These are phyloP conservation scores for Carex kokanica DNA, from an alignment of 176 grass and related monocot species.

Conservation along the genomic window DNA sequence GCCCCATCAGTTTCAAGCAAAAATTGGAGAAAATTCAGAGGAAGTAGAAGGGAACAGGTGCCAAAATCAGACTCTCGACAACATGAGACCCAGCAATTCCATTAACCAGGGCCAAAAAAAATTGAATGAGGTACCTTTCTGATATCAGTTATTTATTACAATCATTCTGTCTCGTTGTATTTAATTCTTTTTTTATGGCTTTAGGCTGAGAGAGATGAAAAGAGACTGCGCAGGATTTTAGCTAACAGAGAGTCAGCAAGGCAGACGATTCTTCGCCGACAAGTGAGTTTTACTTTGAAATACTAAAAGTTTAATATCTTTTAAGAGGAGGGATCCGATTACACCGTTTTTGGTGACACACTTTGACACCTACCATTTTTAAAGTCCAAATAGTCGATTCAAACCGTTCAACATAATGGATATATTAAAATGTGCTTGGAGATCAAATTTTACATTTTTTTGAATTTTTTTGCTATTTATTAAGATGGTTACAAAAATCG, in stretches of 20 bases:
- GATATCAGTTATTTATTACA: not conserved
- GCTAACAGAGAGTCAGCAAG: conserved; percentile 75
- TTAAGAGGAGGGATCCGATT: too few species aligned
- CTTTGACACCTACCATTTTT: too few species aligned
- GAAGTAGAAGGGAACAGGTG: not conserved
- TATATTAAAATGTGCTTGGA: too few species aligned
- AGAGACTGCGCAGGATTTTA: conserved; percentile 60
- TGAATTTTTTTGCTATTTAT: too few species aligned
- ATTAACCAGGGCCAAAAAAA: not conserved
- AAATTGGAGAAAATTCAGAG: not conserved
- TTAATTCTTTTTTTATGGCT: not conserved
- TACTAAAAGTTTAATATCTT: not conserved
- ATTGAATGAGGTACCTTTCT: not conserved
- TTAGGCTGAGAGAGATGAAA: conserved; percentile 66
- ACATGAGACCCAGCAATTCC: not conserved
- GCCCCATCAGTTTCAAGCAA: not conserved
- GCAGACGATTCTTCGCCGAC: conserved; percentile 59
- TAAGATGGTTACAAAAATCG: too few species aligned
- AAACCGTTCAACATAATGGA: too few species aligned
- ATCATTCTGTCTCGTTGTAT: not conserved
- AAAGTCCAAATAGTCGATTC: too few species aligned
- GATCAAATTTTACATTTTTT: too few species aligned
- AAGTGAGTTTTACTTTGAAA: conserved; percentile 30
- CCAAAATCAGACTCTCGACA: not conserved
- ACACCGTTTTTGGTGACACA: too few species aligned